phyloP scores from a whole-genome alignment of 768 basidiomycete genomes.

The Macrolepiota albuminosa region DNA sequence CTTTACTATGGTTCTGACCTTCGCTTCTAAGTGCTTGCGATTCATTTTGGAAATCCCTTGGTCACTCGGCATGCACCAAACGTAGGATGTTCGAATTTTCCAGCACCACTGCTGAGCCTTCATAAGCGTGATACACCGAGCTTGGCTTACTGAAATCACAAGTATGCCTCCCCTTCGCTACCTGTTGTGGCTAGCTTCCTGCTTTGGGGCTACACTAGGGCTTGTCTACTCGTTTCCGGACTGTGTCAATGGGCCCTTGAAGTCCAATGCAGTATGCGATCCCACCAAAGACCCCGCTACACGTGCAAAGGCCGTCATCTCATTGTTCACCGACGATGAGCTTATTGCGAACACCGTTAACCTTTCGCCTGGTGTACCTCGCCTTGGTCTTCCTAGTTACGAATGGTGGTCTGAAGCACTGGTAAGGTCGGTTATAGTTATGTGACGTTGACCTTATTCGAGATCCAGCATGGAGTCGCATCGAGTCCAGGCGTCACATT shows the following conservation, averaged over 20 bases:
- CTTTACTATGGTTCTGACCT: not conserved
- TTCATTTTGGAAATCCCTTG: not conserved
- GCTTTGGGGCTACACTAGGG: constrained; percentile 1
- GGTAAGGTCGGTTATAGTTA: constrained; percentile 21
- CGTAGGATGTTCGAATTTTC: not conserved
- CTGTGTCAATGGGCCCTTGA: constrained; percentile 42
- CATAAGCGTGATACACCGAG: not conserved
- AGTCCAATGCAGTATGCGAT: constrained; percentile 43
- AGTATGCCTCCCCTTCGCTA: constrained; percentile 2
- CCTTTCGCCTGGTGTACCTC: constrained; percentile 43
- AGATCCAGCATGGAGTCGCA: constrained; percentile 49
- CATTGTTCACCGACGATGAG: constrained; percentile 46
- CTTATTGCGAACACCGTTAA: constrained; percentile 49
- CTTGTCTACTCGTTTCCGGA: constrained; percentile 40
- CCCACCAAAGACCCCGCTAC: constrained; percentile 35
- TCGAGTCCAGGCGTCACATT: constrained; percentile 48
- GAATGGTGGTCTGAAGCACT: constrained; percentile 61
- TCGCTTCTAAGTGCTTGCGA: not conserved
- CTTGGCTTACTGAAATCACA: too few relatives aligned
- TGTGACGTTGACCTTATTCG: not conserved
- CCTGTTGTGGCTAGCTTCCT: constrained; percentile 8
- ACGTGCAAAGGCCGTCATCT: constrained; percentile 45
- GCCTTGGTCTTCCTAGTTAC: constrained; percentile 50
- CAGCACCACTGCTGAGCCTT: not conserved
- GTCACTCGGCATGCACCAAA: not conserved